Evolutionary conservation across 768 basidiomycete genomes (phyloP).

Genomic region (Suillus ampliporus): DNA sequence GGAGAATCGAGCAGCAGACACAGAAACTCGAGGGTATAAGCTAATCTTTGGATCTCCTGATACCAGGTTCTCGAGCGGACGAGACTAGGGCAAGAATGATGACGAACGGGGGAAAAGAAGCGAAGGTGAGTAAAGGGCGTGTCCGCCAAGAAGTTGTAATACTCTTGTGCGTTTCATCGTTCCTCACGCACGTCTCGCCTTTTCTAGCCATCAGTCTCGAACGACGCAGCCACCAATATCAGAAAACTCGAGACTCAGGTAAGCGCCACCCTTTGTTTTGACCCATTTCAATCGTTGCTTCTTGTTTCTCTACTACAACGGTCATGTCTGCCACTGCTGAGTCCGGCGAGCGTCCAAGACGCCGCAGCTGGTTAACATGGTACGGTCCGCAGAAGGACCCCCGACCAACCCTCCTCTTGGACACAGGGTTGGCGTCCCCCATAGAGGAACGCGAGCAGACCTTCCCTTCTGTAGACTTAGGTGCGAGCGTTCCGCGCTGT

Average conservation of each 20-base stretch:
- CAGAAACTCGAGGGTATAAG: not conserved
- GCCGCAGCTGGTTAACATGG: slow-evolving; percentile 36
- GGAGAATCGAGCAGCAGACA: not conserved
- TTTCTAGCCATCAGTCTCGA: slow-evolving; percentile 32
- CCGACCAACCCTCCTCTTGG: slow-evolving; percentile 11
- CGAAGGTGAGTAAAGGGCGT: slow-evolving; percentile 33
- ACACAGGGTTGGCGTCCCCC: slow-evolving; percentile 24
- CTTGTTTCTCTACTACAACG: slow-evolving; percentile 20
- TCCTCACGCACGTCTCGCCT: slow-evolving; percentile 23
- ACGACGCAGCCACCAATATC: slow-evolving; percentile 35
- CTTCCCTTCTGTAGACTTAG: slow-evolving; percentile 6
- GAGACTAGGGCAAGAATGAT: slow-evolving; percentile 13
- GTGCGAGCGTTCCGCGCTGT: slow-evolving; percentile 1
- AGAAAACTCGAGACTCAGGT: slow-evolving; percentile 35
- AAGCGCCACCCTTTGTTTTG: slow-evolving; percentile 28
- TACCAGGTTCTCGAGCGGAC: not conserved
- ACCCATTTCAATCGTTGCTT: slow-evolving; percentile 17
- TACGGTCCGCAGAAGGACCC: slow-evolving; percentile 27
- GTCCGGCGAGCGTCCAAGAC: slow-evolving; percentile 21
- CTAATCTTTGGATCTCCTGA: not conserved
- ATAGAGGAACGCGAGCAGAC: slow-evolving; percentile 20
- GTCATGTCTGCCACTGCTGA: slow-evolving; percentile 21
- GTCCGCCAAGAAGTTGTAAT: slow-evolving; percentile 28
- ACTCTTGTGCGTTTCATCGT: slow-evolving; percentile 13
- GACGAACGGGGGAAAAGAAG: slow-evolving; percentile 34